Evolutionary conservation across 2,329 filamentous ascomycete genomes (phyloP), one percentile per base, ranked within the genome.

Genomic region (Lasiodiplodia sp.): DNA sequence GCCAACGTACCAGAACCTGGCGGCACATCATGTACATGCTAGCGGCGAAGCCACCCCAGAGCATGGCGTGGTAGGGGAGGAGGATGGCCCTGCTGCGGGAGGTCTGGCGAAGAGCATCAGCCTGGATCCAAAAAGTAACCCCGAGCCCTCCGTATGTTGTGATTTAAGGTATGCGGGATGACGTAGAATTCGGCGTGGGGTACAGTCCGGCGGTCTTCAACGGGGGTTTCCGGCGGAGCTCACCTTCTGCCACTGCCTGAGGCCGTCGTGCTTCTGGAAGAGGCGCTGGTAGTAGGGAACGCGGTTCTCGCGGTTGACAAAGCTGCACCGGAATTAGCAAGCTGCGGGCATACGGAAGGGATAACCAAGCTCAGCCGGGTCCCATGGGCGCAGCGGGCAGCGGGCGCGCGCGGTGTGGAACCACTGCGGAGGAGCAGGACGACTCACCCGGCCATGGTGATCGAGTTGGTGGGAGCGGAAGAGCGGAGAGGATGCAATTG

Each of bases 201-300:
- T 16, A 18, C 37, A 25, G 23, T 8, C 38, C 49, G 51, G 58
- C n/a, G 38, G 51, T 34, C 3, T 18, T 34, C 31, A 38, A 16
- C 6, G 23, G 5, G 23, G 52, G 53, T 23, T 14, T 40, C n/a
- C 25, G 28, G 31, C 16, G 21, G 55, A 37, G 70, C 62, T 80
- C 86, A 94, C 92, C 82, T 94, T 93, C 82, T 87, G 85, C 92
- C 92, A 94, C 79, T 92, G 82, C 76, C 92, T 89, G 73, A 89
- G 82, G 76, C 87, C 88, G 81, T 91, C 91, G 75, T 92, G 89
- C 73, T 86, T 84, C 84, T 94, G 92, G 85, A 92, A 93, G 75
- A 88, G 82, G 77, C 87, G 86, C 86, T 95, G 92, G 84, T 91
- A 86, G 78, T 91, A 76, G 68, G 91, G 91, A 76, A 94, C 92